Conservation (phyloP, 257 asterid genomes). For the Agastache rugosa region DNA sequence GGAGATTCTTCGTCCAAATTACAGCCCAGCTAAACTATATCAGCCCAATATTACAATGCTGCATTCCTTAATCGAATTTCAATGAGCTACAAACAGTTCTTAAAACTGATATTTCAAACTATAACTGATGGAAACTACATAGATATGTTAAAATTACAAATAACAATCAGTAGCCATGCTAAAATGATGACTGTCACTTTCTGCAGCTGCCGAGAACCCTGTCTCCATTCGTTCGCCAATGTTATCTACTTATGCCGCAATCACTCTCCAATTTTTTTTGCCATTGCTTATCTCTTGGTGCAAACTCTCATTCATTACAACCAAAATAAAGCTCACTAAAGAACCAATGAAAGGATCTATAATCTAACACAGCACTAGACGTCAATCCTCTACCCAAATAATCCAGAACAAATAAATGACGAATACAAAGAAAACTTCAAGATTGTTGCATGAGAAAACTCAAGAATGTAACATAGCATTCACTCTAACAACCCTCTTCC, state of each 20-base stretch:
- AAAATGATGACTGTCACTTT: not conserved
- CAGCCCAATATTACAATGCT: not conserved
- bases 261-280: not conserved
- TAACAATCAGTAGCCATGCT: not conserved
- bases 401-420: not conserved
- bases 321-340: not conserved
- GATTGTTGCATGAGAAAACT: slow-evolving; percentile 12
- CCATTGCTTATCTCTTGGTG: not conserved
- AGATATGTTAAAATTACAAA: not conserved
- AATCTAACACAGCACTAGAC: not conserved
- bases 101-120: not conserved
- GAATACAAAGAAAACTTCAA: not conserved
- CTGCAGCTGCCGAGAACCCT: not conserved
- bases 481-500: not conserved
- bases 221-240: not conserved
- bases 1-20: not conserved
- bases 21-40: not conserved
- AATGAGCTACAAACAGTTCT: not conserved
- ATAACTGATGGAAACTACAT: not conserved
- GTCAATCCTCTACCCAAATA: not conserved
- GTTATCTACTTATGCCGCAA: slow-evolving; percentile 12
- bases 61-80: not conserved
- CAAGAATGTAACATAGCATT: not conserved
- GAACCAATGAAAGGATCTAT: not conserved
- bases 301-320: not conserved